Evolutionary conservation across 2,329 filamentous ascomycete species (phyloP).

Genomic region (Alternaria alternata): DNA sequence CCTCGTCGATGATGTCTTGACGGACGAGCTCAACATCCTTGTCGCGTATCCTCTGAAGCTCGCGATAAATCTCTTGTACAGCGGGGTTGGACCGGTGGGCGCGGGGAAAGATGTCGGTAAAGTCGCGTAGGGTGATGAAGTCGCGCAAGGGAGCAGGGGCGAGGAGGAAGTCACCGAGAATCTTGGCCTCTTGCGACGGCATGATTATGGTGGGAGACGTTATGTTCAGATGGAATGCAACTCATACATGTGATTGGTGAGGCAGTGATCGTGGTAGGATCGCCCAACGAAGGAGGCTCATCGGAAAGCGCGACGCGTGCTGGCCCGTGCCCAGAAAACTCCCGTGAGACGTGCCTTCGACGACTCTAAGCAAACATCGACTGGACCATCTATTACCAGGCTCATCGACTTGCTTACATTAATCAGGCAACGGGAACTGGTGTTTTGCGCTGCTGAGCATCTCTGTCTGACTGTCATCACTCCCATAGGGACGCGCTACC

Average conservation of each 20-base stretch:
- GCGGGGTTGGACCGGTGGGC: slow-evolving; percentile 70
- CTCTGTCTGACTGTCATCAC: not conserved
- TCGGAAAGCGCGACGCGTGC: slow-evolving; percentile 34
- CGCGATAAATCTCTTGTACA: slow-evolving; percentile 76
- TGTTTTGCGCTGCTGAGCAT: slow-evolving; percentile 9
- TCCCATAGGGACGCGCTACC: slow-evolving; percentile 27
- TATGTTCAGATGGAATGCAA: not conserved
- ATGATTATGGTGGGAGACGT: slow-evolving; percentile 54
- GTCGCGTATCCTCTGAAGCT: slow-evolving; percentile 78
- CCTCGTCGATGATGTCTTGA: slow-evolving; percentile 71
- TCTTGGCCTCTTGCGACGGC: slow-evolving; percentile 76
- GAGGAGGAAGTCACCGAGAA: slow-evolving; percentile 81
- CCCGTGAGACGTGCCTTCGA: slow-evolving; percentile 23
- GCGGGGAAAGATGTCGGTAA: slow-evolving; percentile 78
- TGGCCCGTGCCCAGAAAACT: slow-evolving; percentile 31
- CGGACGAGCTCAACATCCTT: slow-evolving; percentile 73
- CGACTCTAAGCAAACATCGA: slow-evolving; percentile 18
- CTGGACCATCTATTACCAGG: slow-evolving; percentile 10
- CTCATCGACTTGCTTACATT: slow-evolving; percentile 10
- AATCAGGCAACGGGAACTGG: not conserved
- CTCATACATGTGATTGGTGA: not conserved
- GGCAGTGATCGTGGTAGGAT: slow-evolving; percentile 26
- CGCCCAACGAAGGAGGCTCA: not conserved
- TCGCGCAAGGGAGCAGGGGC: slow-evolving; percentile 77
- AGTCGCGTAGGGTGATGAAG: slow-evolving; percentile 76